phyloP scores from a whole-genome alignment of 345 rosid genomes.

The Iberis pinnata region DNA sequence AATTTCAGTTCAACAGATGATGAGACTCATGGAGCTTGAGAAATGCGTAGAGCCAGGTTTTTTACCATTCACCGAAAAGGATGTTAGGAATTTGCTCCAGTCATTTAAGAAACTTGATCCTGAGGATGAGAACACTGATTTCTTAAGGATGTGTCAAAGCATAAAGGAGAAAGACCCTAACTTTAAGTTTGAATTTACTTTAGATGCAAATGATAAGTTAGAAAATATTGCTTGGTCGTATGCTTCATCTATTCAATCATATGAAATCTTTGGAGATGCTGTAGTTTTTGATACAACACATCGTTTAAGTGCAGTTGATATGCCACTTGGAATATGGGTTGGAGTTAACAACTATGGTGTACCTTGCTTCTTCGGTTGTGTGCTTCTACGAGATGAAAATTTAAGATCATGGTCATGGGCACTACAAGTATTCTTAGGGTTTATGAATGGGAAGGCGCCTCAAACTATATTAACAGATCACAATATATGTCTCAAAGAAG shows the following conservation, averaged over 20 bases:
- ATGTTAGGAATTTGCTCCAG: constrained; percentile 93
- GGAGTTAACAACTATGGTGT: constrained; percentile 91
- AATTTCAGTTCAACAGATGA: constrained; percentile 96
- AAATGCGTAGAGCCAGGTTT: constrained; percentile 94
- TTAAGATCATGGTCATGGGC: constrained; percentile 87
- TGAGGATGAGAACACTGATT: constrained; percentile 83
- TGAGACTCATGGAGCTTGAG: constrained; percentile 97
- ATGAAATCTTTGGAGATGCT: constrained; percentile 88
- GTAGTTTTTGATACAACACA: constrained; percentile 92
- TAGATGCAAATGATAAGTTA: constrained; percentile 56
- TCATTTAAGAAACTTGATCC: constrained; percentile 76
- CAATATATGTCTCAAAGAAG: constrained; percentile 89
- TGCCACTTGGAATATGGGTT: constrained; percentile 98
- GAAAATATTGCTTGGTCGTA: constrained; percentile 95
- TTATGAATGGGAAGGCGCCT: constrained; percentile 91
- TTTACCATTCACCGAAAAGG: constrained; percentile 91
- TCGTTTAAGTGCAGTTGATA: constrained; percentile 77
- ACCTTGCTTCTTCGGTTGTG: constrained; percentile 98
- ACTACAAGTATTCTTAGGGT: constrained; percentile 82
- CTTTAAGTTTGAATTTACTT: constrained; percentile 73
- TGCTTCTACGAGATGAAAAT: constrained; percentile 73
- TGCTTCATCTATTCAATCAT: constrained; percentile 76
- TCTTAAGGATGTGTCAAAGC: constrained; percentile 79
- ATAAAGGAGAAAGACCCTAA: constrained; percentile 87
- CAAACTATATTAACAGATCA: constrained; percentile 87